Base-by-base conservation (phyloP, 208 protist genomes). In the Crithidia sp. region DNA sequence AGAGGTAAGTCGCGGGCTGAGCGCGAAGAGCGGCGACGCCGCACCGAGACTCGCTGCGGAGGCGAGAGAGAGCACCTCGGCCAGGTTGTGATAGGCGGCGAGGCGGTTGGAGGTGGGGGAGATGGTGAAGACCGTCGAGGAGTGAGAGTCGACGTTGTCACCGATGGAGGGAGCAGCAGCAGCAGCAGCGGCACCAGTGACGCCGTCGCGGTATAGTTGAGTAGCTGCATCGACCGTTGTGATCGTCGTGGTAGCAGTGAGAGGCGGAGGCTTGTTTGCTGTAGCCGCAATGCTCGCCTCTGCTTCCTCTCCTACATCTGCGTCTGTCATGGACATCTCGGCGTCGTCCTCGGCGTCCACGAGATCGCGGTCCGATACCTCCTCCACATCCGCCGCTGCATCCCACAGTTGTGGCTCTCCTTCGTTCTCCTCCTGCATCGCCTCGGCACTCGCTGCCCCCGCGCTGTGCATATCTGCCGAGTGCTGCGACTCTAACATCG, bases 341-440 rank as follows among this genome's bases (percentile, higher is more conserved):
- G 4, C 40, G n/a, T 67, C 62, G 41, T 67, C 62, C 12, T 67
- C 62, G 2, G 62, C 62, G 19, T 57, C 45, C 7, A 67, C 39
- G 7, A 67, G 5, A 37, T 67, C 50, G n/a, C 62, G 62, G 28
- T 67, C 62, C 4, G 62, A 67, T 36, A 67, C 19, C 37, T 55
- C 62, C 36, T 67, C 62, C 36, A 67, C 62, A 16, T 67, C 62
- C 39, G 37, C 36, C 36, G 55, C 62, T 13, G 57, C 62, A 16
- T 67, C 62, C 39, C 14, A 37, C 49, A 57, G 7, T 3, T 57
- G 8, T 37, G 45, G 14, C 4, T 57, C 45, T n/a, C 12, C 49
- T 19, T 12, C 45, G 14, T 55, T 14, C 16, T 55, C 50, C 14
- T 55, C 16, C n/a, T 12, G 8, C 14, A 17, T 49, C 12, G 7